Evolutionary conservation across 2,329 filamentous ascomycete species (phyloP).

Genomic region (Colletotrichum camelliae): DNA sequence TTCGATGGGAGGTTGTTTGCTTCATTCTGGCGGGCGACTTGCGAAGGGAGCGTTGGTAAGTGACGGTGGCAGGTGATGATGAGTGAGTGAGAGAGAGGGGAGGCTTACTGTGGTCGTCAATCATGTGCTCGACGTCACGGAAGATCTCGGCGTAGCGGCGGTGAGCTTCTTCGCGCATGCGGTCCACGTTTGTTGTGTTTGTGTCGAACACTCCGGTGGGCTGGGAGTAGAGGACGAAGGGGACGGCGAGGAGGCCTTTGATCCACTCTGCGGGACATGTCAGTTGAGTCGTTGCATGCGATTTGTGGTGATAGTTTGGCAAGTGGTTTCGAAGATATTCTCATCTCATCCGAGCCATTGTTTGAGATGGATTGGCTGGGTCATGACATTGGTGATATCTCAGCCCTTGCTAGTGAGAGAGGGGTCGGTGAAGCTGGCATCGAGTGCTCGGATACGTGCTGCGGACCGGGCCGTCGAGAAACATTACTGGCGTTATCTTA

Average conservation of each 20-base stretch:
- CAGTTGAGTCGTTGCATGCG: background rate
- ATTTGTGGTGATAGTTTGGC: background rate
- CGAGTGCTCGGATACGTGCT: background rate
- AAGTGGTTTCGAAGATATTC: background rate
- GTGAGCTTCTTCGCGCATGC: conserved; percentile 82
- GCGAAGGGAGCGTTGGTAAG: background rate
- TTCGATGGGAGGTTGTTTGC: conserved; percentile 78
- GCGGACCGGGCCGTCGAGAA: background rate
- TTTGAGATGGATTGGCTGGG: background rate
- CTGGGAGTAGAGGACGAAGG: conserved; percentile 95
- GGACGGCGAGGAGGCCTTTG: conserved; percentile 91
- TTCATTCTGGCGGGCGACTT: conserved; percentile 74
- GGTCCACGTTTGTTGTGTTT: conserved; percentile 66
- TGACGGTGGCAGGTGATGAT: background rate
- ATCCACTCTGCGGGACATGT: conserved; percentile 76
- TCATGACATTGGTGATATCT: background rate
- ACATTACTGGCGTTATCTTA: conserved; percentile 37
- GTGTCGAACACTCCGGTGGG: conserved; percentile 85
- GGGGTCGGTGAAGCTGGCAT: background rate
- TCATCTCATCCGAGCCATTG: background rate
- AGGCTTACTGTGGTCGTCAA: conserved; percentile 83
- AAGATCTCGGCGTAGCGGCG: conserved; percentile 94
- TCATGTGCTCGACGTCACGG: conserved; percentile 88
- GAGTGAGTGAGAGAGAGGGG: background rate
- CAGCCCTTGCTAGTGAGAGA: background rate